A percentile compares a stretch with the other conserved stretches of the same genome.
Conservation (phyloP, 768 basidiomycete genomes). For the Strobilomyces echinocephalus region DNA sequence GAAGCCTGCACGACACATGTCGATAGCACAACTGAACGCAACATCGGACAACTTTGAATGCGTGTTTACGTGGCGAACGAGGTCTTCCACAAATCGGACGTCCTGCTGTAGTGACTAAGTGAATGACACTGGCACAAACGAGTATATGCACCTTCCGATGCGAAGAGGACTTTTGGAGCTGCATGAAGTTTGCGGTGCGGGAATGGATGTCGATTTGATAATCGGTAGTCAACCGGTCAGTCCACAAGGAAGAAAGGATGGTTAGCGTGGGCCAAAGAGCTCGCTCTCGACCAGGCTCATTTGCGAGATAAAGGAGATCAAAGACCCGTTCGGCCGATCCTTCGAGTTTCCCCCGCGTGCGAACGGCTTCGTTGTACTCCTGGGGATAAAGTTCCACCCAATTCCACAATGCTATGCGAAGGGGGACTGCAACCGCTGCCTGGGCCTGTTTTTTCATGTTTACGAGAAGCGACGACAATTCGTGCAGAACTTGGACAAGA, state of each 20-base stretch:
- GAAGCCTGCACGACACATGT: conserved; percentile 69
- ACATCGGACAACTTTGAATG: conserved; percentile 60
- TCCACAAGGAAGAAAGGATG: conserved; percentile 66
- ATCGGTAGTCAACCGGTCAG: conserved; percentile 64
- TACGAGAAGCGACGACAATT: conserved; percentile 75
- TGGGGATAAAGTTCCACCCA: conserved; percentile 78
- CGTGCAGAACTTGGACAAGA: conserved; percentile 69
- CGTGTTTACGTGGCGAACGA: conserved; percentile 53
- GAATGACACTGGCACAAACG: neutral
- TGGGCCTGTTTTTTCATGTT: conserved; percentile 77
- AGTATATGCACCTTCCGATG: conserved; percentile 27
- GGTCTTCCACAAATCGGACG: conserved; percentile 55
- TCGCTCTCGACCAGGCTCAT: conserved; percentile 41
- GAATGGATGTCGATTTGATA: conserved; percentile 40
- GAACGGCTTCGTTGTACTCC: conserved; percentile 73
- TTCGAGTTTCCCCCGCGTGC: conserved; percentile 60
- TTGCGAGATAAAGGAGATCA: conserved; percentile 62
- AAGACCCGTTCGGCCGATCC: conserved; percentile 84
- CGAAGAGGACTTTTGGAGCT: conserved; percentile 26
- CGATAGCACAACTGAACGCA: conserved; percentile 67
- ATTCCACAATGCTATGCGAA: conserved; percentile 82
- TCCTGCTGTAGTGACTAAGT: conserved; percentile 30
- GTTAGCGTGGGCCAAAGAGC: conserved; percentile 79
- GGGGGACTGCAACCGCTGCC: conserved; percentile 61
- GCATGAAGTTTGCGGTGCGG: conserved; percentile 27